phyloP scores from a whole-genome alignment of 768 basidiomycete species.

The Mycena epipterygia region DNA sequence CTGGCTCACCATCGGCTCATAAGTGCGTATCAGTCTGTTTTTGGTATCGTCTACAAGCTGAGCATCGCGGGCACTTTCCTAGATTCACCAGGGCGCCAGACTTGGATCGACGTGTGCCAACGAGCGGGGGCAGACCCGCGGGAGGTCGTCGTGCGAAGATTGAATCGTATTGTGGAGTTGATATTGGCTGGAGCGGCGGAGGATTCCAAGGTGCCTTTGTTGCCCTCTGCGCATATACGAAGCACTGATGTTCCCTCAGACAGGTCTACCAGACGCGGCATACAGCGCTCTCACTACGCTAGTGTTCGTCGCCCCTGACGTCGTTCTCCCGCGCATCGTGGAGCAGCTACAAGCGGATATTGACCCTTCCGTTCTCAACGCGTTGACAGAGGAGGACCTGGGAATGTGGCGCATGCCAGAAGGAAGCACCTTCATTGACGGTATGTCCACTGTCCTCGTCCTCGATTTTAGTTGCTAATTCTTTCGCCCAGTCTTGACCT shows the following conservation, averaged over 20 bases:
- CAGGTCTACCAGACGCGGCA: constrained; percentile 74
- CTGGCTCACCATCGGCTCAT: constrained; percentile 44
- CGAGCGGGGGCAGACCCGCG: constrained; percentile 76
- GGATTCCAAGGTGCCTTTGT: constrained; percentile 60
- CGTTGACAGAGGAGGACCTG: constrained; percentile 79
- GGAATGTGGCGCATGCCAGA: constrained; percentile 90
- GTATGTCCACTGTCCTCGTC: constrained; percentile 9
- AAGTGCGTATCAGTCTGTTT: constrained; percentile 59
- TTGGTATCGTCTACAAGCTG: constrained; percentile 51
- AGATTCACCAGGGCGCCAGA: constrained; percentile 55
- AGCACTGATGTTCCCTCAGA: constrained; percentile 42
- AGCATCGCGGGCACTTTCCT: constrained; percentile 42
- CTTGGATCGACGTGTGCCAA: constrained; percentile 90
- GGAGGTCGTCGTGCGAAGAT: constrained; percentile 63
- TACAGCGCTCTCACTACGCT: constrained; percentile 83
- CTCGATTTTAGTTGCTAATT: background rate
- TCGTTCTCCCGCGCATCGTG: constrained; percentile 77
- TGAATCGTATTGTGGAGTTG: constrained; percentile 63
- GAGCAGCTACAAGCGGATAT: constrained; percentile 77
- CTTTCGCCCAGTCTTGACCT: constrained; percentile 67
- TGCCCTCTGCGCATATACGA: background rate
- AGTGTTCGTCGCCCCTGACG: constrained; percentile 81
- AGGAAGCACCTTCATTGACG: constrained; percentile 61
- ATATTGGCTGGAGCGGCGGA: constrained; percentile 62
- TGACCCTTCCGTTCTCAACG: constrained; percentile 66